phyloP scores from a whole-genome alignment of 2,329 filamentous ascomycete genomes.

The Fusarium temperatum region DNA sequence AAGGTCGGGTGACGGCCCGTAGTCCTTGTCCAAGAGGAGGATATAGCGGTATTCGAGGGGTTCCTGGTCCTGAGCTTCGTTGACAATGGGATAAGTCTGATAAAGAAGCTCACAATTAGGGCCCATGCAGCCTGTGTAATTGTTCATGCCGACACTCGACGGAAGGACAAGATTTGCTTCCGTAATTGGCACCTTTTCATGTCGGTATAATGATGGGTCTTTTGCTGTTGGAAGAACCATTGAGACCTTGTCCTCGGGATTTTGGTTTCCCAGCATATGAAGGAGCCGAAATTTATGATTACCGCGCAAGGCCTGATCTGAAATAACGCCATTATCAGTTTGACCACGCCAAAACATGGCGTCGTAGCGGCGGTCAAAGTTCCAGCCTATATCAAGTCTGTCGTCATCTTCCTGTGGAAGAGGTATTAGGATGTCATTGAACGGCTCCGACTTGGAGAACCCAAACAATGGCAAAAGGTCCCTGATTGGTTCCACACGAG shows the following conservation, averaged over 20 bases:
- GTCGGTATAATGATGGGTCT: slow-evolving; percentile 56
- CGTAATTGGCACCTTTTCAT: slow-evolving; percentile 62
- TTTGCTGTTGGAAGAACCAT: slow-evolving; percentile 63
- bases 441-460: slow-evolving; percentile 75
- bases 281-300: slow-evolving; percentile 76
- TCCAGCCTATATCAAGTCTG: slow-evolving; percentile 53
- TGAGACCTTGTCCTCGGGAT: slow-evolving; percentile 56
- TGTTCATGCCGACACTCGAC: slow-evolving; percentile 67
- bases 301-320: slow-evolving; percentile 67
- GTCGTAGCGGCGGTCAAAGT: slow-evolving; percentile 70
- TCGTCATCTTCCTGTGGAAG: slow-evolving; percentile 55
- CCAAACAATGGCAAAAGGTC: slow-evolving; percentile 80
- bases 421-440: slow-evolving; percentile 81
- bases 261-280: slow-evolving; percentile 72
- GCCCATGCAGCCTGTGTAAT: slow-evolving; percentile 65
- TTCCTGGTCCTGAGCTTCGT: slow-evolving; percentile 53
- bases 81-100: slow-evolving; percentile 45
- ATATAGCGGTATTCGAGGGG: slow-evolving; percentile 75
- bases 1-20: slow-evolving; percentile 69
- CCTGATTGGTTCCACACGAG: slow-evolving; percentile 68
- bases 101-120: slow-evolving; percentile 46
- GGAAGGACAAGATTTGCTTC: slow-evolving; percentile 64
- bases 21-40: slow-evolving; percentile 75
- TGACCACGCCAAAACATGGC: slow-evolving; percentile 79
- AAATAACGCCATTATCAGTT: slow-evolving; percentile 64